Conservation (phyloP, 495 filamentous ascomycete species). For the Penicillium subrubescens region DNA sequence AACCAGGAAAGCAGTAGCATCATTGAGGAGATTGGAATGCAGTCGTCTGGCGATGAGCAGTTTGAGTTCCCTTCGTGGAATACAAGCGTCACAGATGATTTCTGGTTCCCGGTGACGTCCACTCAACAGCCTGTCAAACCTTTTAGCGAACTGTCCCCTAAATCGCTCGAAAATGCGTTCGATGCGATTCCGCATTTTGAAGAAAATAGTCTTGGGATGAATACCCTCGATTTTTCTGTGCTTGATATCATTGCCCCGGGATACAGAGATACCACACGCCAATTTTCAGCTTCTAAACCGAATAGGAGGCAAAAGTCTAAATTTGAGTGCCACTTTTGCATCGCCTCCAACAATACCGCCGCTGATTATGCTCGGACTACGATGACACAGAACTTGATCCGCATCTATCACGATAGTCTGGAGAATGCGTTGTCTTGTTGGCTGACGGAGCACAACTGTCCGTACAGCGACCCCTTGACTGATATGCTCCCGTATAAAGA, state of each 20-base stretch:
- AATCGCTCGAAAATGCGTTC: background rate
- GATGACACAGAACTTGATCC: constrained; percentile 40
- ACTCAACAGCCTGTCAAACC: background rate
- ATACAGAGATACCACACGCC: background rate
- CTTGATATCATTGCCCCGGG: background rate
- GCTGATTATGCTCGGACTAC: constrained; percentile 27
- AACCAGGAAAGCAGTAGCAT: background rate
- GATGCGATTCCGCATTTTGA: background rate
- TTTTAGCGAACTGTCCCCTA: background rate
- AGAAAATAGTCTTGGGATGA: background rate
- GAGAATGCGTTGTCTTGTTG: constrained; percentile 52
- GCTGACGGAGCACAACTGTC: constrained; percentile 50
- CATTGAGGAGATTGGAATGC: background rate
- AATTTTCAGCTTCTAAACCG: background rate
- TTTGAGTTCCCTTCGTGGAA: background rate
- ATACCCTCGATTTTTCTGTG: background rate
- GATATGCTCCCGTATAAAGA: constrained; percentile 6
- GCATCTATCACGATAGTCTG: constrained; percentile 51
- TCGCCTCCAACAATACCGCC: constrained; percentile 22
- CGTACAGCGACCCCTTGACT: constrained; percentile 32
- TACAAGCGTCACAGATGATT: background rate
- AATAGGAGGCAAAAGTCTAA: background rate
- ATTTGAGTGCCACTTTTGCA: constrained; percentile 5
- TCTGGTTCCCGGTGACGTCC: background rate
- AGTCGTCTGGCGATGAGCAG: background rate